phyloP scores from a whole-genome alignment of 1,284 basidiomycete genomes.

The Bondarzewia mesenterica region DNA sequence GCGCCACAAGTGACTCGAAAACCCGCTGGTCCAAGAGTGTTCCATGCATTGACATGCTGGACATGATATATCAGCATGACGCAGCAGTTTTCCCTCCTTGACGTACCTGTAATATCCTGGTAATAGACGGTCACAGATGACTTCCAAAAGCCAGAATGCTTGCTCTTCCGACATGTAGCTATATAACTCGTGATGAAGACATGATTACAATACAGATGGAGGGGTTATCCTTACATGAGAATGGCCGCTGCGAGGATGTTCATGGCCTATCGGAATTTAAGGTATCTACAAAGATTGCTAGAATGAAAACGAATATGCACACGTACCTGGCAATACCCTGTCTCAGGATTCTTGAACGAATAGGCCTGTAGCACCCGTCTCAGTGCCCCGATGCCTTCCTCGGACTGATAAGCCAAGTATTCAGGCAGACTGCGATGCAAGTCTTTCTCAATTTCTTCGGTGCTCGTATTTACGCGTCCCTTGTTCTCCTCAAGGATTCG shows the following conservation, averaged over 20 bases:
- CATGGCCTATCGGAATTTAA: constrained; percentile 63
- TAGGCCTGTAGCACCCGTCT: constrained; percentile 93
- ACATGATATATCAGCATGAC: constrained; percentile 1
- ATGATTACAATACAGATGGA: constrained; percentile 13
- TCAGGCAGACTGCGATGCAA: constrained; percentile 92
- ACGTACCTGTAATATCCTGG: constrained; percentile 94
- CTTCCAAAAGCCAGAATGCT: constrained; percentile 95
- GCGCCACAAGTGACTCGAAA: constrained; percentile 93
- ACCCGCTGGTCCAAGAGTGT: constrained; percentile 97
- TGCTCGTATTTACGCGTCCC: constrained; percentile 80
- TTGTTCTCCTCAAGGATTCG: constrained; percentile 73
- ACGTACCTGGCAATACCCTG: constrained; percentile 77
- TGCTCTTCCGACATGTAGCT: constrained; percentile 99
- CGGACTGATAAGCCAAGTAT: constrained; percentile 88
- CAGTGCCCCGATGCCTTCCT: constrained; percentile 79
- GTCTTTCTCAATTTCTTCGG: constrained; percentile 99
- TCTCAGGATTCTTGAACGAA: constrained; percentile 93
- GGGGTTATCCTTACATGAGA: constrained; percentile 56
- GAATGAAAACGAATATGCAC: neutral
- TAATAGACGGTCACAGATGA: constrained; percentile 89
- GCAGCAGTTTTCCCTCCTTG: neutral
- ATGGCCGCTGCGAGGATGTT: constrained; percentile 91
- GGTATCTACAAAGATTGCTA: neutral
- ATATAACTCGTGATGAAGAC: neutral
- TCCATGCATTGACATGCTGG: constrained; percentile 95